Percentiles rank a stretch among this genome's conserved stretches.
Conservation (phyloP, 345 rosid genomes). For the Pugionium dolabratum region DNA sequence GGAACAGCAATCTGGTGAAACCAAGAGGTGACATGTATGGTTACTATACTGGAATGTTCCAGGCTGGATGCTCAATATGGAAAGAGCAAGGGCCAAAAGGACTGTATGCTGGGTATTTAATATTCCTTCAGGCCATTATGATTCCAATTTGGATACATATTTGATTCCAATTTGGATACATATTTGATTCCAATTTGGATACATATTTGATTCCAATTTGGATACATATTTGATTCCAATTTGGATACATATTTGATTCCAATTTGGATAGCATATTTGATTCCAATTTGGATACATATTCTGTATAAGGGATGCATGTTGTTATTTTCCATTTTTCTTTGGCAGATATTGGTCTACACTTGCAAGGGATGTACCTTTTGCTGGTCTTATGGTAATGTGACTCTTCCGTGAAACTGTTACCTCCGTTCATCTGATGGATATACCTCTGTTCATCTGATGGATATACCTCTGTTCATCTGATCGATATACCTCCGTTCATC, state of each 20-base stretch:
- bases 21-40: conserved; percentile 64
- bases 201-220: no score
- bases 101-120: conserved; percentile 79
- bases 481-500: no score
- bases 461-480: no score
- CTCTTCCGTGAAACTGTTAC: not conserved
- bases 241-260: no score
- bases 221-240: no score
- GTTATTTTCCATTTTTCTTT: conserved; percentile 25
- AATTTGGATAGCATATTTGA: no score
- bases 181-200: no score
- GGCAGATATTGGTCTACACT: conserved; percentile 86
- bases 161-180: no score
- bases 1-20: conserved; percentile 45
- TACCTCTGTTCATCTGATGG: no score
- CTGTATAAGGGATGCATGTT: not conserved
- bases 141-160: not conserved
- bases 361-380: conserved; percentile 95
- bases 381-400: conserved; percentile 77
- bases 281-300: not conserved
- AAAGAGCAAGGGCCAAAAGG: conserved; percentile 86
- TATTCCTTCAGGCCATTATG: conserved; percentile 15
- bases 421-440: not conserved
- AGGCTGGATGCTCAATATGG: conserved; percentile 84
- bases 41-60: conserved; percentile 82